These are phyloP conservation scores for Lactarius vividus DNA, from an alignment of 768 basidiomycete genomes.

Conservation along the genomic window DNA sequence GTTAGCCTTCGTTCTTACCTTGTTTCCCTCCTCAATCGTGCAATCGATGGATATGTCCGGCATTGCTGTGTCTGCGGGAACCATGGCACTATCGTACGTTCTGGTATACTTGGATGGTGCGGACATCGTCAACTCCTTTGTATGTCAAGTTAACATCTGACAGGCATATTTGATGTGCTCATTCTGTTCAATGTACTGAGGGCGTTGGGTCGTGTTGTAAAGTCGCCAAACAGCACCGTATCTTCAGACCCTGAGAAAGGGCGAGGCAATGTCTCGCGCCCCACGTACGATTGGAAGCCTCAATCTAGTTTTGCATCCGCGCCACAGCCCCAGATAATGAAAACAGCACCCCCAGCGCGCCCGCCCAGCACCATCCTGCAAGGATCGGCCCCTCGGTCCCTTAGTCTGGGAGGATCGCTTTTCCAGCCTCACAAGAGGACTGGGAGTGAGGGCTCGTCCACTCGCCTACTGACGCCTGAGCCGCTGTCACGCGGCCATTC, in stretches of 20 bases:
- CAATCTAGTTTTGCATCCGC: neutral
- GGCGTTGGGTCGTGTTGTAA: conserved; percentile 53
- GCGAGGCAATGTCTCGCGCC: neutral
- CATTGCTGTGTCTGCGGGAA: conserved; percentile 44
- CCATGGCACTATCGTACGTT: conserved; percentile 47
- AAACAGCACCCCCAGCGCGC: conserved; percentile 2
- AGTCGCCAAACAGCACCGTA: conserved; percentile 23
- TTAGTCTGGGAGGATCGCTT: neutral
- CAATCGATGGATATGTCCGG: conserved; percentile 50
- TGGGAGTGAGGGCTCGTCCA: conserved; percentile 26
- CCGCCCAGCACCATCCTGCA: neutral
- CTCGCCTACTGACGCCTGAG: conserved; percentile 23
- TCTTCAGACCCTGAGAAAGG: conserved; percentile 8
- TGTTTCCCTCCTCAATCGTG: conserved; percentile 58
- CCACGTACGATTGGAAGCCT: conserved; percentile 3
- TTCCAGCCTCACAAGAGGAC: conserved; percentile 18
- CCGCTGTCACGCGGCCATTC: conserved; percentile 8
- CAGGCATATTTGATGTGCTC: conserved; percentile 63
- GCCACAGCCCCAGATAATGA: neutral
- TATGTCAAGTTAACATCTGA: conserved; percentile 12
- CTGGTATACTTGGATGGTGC: conserved; percentile 21
- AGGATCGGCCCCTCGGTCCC: neutral
- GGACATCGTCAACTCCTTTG: conserved; percentile 39
- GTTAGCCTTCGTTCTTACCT: conserved; percentile 56
- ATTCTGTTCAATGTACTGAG: conserved; percentile 70